Base-by-base conservation (phyloP, 495 filamentous ascomycete species). In the Talaromyces thailandensis region DNA sequence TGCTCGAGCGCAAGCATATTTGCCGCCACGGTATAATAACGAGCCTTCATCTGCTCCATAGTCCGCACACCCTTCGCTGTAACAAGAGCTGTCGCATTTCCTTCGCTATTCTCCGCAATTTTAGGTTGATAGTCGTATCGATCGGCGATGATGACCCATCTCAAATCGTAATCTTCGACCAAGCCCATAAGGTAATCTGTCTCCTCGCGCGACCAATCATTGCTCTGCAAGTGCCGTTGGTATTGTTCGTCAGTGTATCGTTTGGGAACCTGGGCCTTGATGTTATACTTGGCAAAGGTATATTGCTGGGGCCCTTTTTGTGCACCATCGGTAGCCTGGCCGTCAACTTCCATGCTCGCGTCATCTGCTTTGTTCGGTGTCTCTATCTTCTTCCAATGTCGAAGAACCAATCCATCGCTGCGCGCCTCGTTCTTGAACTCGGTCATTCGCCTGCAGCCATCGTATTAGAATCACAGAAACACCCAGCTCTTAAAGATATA, bases 101-200 rank as follows among this genome's bases (percentile, higher is more conserved):
- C 66, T 64, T 78, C 74, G 26, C 26, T 61, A 6, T 69, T 71
- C 29, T 81, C 70, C 24, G 70, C 65, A 1, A 66, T 61, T 16
- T 69, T 69, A 1, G 88, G 83, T 56, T 79, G 73, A 67, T 85
- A 96, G 24, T 96, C 90, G 73, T 96, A 98, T 12, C 92, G 89
- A 69, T 98, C 94, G 73, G 85, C 89, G 52, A 98, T 91, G n/a
- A 98, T 74, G 16, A 92, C 76, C 88, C 94, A 98, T 61, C 93
- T 86, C 51, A 96, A 77, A 65, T 94, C 91, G 67, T 85, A 96
- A 12, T 93, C 86, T 52, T 81, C 78, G 11, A 81, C 88, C 26
- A 93, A 67, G 26, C 84, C 75, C 69, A 97, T 78, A 62, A 98
- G 75, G 68, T 96, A 96, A 68, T 96, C 92, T 5, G 94, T 98